Conservation (phyloP, 306 rosid genomes). For the Astragalus glycyphyllos region DNA sequence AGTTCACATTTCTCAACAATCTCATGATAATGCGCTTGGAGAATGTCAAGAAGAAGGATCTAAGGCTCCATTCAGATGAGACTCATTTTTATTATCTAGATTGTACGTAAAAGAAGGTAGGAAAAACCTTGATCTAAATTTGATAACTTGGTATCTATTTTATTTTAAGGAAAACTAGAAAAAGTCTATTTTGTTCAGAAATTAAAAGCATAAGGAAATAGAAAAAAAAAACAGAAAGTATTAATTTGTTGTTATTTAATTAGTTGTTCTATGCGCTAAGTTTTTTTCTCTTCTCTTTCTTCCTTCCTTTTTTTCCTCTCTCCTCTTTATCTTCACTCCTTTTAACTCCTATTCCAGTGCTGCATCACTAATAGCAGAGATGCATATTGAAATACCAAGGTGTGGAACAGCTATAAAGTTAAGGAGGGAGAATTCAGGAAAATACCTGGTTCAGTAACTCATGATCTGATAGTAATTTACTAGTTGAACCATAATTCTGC, state of each 20-base stretch:
- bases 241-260: conserved; percentile 31
- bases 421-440: conserved; percentile 14
- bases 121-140: conserved; percentile 23
- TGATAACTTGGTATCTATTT: not conserved
- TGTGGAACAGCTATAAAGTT: conserved; percentile 31
- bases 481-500: conserved; percentile 72
- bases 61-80: conserved; percentile 8
- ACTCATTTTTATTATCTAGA: conserved; percentile 3
- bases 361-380: conserved; percentile 30
- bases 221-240: conserved; percentile 5
- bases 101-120: not conserved
- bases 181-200: not conserved
- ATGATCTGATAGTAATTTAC: conserved; percentile 69
- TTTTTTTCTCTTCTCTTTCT: not conserved
- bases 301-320: not conserved
- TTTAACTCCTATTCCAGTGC: conserved; percentile 13
- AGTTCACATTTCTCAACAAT: conserved; percentile 25
- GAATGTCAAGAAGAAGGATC: conserved; percentile 24
- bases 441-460: conserved; percentile 79
- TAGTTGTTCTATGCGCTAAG: conserved; percentile 3
- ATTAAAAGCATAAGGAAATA: not conserved
- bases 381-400: conserved; percentile 37
- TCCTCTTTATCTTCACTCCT: not conserved
- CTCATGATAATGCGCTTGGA: not conserved
- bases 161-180: not conserved